Evolutionary conservation across 2,329 filamentous ascomycete genomes (phyloP).

Genomic region (Claviceps sp.): DNA sequence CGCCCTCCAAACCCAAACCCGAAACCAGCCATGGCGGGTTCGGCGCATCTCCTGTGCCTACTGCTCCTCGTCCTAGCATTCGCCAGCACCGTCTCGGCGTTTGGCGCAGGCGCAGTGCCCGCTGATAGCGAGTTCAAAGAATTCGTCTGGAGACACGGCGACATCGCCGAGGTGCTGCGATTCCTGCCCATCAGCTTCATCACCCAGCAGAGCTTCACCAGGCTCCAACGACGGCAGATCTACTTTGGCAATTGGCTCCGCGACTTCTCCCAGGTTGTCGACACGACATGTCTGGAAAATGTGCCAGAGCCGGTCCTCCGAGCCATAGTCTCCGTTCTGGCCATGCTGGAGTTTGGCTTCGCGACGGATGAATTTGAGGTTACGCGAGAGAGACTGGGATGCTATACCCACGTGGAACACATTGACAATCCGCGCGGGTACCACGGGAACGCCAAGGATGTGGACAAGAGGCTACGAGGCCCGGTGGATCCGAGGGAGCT

Average conservation of each 20-base stretch:
- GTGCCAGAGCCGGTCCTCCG: constrained; percentile 16
- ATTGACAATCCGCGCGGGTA: constrained; percentile 68
- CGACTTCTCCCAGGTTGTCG: constrained; percentile 67
- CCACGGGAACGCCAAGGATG: constrained; percentile 59
- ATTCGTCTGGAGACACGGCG: constrained; percentile 27
- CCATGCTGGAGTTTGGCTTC: constrained; percentile 36
- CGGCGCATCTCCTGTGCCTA: constrained; percentile 3
- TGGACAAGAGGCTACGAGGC: constrained; percentile 35
- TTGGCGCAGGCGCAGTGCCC: constrained; percentile 26
- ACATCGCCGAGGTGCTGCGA: constrained; percentile 24
- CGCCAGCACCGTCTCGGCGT: constrained; percentile 19
- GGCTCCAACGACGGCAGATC: constrained; percentile 23
- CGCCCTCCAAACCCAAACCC: background rate
- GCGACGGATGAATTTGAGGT: constrained; percentile 72
- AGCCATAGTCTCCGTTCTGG: constrained; percentile 17
- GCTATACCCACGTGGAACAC: constrained; percentile 60
- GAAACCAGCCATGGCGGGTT: background rate
- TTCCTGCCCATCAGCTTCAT: constrained; percentile 24
- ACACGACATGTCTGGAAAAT: constrained; percentile 34
- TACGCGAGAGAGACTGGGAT: constrained; percentile 60
- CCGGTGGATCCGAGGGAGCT: constrained; percentile 40
- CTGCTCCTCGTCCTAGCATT: constrained; percentile 15
- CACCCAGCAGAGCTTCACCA: constrained; percentile 24
- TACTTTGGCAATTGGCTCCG: constrained; percentile 35
- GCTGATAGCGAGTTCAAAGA: constrained; percentile 24